Evolutionary conservation across 2,329 filamentous ascomycete genomes (phyloP), one percentile per base, ranked within the genome.

Genomic region (Diaporthe humulicola): DNA sequence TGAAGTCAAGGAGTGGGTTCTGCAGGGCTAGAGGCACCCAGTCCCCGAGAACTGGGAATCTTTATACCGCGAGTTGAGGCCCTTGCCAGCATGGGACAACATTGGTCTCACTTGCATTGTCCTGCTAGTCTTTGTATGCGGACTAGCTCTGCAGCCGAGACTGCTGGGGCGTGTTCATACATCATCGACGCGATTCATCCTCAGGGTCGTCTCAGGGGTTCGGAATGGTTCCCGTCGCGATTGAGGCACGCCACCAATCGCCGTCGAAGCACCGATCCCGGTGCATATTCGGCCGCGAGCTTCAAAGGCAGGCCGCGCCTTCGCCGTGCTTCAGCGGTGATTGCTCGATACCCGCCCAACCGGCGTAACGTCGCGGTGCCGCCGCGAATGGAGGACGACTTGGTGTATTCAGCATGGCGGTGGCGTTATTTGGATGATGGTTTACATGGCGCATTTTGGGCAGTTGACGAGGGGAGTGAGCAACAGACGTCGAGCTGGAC

Each of bases 1-100:
- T 4, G 85, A 89, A 33, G 81, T 85, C 58, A 91, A 90, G 79
- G 87, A 90, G 78, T 93, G 92, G 92, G 81, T 91, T 50, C 89
- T 87, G 79, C 67, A 72, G 33, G n/a, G 57, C 45, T 72, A 72
- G 70, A n/a, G 22, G 33, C 57, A 15, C 12, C 42, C n/a, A 28
- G 7, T 10, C 12, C 3, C 50, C 8, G 48, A 30, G 58, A 4
- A 17, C 12, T 33, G 14, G 45, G 28, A 64, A 64, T 40, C 22
- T 8, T 38, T 42, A 19, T n/a, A 64, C 33, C 56, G 28, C 42
- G 19, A 54, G 9, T 15, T 28, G 3, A 40, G n/a, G 70, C 45
- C 19, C 28, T 30, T 36, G 22, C 45, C 30, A 12, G 28, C 10
- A 38, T 54, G 42, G 57, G 36, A 33, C n/a, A 19, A 30, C 4